These are phyloP conservation scores for Leishmania turanica DNA, from an alignment of 208 protist species.

Conservation along the genomic window DNA sequence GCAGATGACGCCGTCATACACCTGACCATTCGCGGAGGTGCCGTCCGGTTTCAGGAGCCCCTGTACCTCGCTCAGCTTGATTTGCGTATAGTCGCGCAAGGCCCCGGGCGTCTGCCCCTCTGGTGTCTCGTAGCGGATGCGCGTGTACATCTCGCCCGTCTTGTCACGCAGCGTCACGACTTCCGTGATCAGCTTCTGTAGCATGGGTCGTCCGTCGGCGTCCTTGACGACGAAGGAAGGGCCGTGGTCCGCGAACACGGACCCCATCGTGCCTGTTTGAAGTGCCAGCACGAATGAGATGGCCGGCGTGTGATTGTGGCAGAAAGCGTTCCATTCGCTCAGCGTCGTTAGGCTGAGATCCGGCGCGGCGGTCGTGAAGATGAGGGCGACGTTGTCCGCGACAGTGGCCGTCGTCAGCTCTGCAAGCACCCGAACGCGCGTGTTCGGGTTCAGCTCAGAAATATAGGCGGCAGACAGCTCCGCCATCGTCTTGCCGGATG, in stretches of 20 bases:
- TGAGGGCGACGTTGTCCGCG: slow-evolving; percentile 48
- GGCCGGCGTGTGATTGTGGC: slow-evolving; percentile 45
- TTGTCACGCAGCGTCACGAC: slow-evolving; percentile 63
- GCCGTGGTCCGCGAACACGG: slow-evolving; percentile 88
- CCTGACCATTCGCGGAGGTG: slow-evolving; percentile 61
- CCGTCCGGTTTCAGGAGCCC: slow-evolving; percentile 64
- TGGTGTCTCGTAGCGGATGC: slow-evolving; percentile 83
- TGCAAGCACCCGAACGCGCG: slow-evolving; percentile 58
- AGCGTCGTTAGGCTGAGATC: slow-evolving; percentile 75
- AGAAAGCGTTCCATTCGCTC: slow-evolving; percentile 78
- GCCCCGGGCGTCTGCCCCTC: slow-evolving; percentile 84
- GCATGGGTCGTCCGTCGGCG: slow-evolving; percentile 74
- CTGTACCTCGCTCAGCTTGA: slow-evolving; percentile 87
- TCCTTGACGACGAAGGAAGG: slow-evolving; percentile 79
- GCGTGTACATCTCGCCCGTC: slow-evolving; percentile 62
- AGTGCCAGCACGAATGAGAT: slow-evolving; percentile 86
- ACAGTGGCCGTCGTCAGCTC: slow-evolving; percentile 65
- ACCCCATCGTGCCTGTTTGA: slow-evolving; percentile 67
- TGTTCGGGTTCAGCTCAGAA: slow-evolving; percentile 91
- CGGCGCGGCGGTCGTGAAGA: slow-evolving; percentile 77
- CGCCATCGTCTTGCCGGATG: slow-evolving; percentile 51
- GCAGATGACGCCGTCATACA: slow-evolving; percentile 83
- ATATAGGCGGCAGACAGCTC: slow-evolving; percentile 72
- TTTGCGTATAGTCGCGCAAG: slow-evolving; percentile 82
- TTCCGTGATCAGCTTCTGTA: slow-evolving; percentile 79